Conservation (phyloP, 345 rosid genomes). For the Populus nigra region DNA sequence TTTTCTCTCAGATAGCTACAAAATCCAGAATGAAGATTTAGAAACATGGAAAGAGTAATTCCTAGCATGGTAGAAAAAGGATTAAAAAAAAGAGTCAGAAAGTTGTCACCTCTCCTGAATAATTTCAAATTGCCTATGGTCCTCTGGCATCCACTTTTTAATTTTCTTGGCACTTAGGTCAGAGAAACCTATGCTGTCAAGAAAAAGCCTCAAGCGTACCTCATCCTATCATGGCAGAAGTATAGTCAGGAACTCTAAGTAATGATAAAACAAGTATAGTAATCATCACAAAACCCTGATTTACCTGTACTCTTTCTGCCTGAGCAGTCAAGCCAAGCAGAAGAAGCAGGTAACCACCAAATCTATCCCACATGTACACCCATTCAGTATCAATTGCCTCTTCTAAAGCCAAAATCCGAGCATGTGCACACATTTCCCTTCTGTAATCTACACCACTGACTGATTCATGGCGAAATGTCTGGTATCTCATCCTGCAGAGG, state of each 20-base stretch:
- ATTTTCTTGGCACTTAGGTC: slow-evolving; percentile 97
- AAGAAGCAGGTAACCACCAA: slow-evolving; percentile 94
- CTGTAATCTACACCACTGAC: slow-evolving; percentile 65
- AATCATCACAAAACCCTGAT: slow-evolving; percentile 16
- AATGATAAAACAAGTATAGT: not conserved
- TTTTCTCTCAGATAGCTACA: slow-evolving; percentile 91
- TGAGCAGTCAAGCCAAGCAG: slow-evolving; percentile 96
- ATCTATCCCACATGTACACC: slow-evolving; percentile 99
- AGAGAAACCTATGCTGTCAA: slow-evolving; percentile 97
- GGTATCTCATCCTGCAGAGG: slow-evolving; percentile 62
- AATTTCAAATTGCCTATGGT: slow-evolving; percentile 91
- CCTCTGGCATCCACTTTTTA: slow-evolving; percentile 99
- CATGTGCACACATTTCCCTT: slow-evolving; percentile 99
- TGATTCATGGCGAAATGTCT: slow-evolving; percentile 56
- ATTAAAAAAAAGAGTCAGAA: slow-evolving; percentile 6
- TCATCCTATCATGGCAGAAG: slow-evolving; percentile 60
- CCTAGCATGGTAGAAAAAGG: not conserved
- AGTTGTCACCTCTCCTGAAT: slow-evolving; percentile 87
- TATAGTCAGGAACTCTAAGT: slow-evolving; percentile 3
- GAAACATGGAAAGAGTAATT: not conserved
- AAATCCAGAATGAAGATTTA: slow-evolving; percentile 12
- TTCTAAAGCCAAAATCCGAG: slow-evolving; percentile 92
- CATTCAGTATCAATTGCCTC: slow-evolving; percentile 99
- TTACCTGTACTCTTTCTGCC: slow-evolving; percentile 97
- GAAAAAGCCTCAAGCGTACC: slow-evolving; percentile 94